A percentile compares a stretch with the other conserved stretches of the same genome.
These are phyloP conservation scores for Serendipita sp. DNA, from an alignment of 768 basidiomycete species.

Conservation along the genomic window DNA sequence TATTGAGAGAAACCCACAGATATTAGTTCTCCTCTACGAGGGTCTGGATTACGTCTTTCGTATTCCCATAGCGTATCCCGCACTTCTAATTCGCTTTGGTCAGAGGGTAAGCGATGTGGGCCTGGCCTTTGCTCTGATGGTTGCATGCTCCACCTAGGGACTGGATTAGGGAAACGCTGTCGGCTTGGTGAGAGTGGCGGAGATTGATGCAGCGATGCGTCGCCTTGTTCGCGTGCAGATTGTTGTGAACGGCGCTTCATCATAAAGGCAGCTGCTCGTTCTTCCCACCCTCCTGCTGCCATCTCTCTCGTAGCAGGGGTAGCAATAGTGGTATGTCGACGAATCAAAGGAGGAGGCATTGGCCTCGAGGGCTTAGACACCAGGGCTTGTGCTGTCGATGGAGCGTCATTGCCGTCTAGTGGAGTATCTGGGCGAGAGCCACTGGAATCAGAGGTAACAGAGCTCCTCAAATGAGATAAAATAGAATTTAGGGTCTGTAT, in stretches of 20 bases:
- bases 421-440: background rate
- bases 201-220: background rate
- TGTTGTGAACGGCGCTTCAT: background rate
- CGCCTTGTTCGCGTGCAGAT: background rate
- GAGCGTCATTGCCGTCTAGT: background rate
- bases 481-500: background rate
- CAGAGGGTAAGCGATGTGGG: background rate
- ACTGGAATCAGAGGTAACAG: background rate
- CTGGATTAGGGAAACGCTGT: background rate
- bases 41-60: background rate
- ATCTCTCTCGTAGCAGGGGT: background rate
- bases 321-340: background rate
- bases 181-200: background rate
- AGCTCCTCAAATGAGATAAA: background rate
- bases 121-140: background rate
- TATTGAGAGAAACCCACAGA: background rate
- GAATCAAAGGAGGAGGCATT: background rate
- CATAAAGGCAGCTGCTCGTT: conserved; percentile 2
- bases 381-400: background rate
- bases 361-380: background rate
- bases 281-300: conserved; percentile 2
- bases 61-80: background rate
- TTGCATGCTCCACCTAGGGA: background rate
- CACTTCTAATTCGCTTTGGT: background rate
- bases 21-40: background rate